Evolutionary conservation across 1,284 basidiomycete genomes (phyloP).

Genomic region (Leccinum cinnamomeum): DNA sequence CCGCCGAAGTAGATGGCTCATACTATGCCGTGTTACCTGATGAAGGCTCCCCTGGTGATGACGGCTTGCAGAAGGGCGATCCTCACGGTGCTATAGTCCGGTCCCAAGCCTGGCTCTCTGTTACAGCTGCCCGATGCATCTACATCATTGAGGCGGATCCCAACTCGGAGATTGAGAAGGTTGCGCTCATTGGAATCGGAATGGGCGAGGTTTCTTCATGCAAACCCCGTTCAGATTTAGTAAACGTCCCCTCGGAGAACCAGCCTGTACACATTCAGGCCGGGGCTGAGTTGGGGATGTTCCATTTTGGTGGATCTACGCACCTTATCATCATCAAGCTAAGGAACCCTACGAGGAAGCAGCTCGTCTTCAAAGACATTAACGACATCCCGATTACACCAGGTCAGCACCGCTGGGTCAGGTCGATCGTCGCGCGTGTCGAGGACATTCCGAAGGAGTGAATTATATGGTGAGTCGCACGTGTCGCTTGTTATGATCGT

Average conservation of each 20-base stretch:
- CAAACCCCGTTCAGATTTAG: neutral
- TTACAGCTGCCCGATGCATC: conserved; percentile 44
- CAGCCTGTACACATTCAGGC: conserved; percentile 25
- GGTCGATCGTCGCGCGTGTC: conserved; percentile 4
- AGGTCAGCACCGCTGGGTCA: conserved; percentile 7
- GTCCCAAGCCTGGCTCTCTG: conserved; percentile 25
- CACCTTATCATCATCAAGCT: conserved; percentile 41
- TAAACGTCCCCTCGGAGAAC: too few relatives aligned
- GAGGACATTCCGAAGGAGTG: neutral
- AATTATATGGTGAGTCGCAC: neutral
- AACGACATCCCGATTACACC: too few relatives aligned
- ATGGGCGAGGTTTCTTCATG: conserved; percentile 59
- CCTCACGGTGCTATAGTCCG: conserved; percentile 40
- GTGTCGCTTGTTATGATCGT: neutral
- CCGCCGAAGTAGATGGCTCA: conserved; percentile 44
- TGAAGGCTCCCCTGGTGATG: neutral
- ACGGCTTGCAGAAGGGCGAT: conserved; percentile 6
- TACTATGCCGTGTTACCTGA: conserved; percentile 42
- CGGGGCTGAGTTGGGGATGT: conserved; percentile 49
- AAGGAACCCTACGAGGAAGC: neutral
- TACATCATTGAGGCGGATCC: conserved; percentile 53
- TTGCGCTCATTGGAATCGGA: conserved; percentile 50
- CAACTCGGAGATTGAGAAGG: conserved; percentile 28
- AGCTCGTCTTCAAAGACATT: neutral
- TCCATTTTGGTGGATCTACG: conserved; percentile 54